Evolutionary conservation across 495 filamentous ascomycete species (phyloP).

Genomic region (Penicillium silybi): DNA sequence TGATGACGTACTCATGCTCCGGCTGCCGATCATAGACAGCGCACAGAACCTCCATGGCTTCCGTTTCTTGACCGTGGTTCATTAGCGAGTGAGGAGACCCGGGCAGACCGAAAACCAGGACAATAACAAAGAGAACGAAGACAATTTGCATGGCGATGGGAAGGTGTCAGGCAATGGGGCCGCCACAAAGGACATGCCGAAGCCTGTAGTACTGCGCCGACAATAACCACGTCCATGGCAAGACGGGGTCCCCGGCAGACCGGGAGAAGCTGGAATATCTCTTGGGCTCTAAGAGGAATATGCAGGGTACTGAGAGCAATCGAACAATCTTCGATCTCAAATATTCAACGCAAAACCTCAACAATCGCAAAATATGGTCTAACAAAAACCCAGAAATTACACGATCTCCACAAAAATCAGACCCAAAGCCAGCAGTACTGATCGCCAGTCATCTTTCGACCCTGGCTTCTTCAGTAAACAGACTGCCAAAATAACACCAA

Average conservation of each 20-base stretch:
- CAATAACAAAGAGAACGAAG: conserved; percentile 38
- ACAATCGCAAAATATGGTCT: no score
- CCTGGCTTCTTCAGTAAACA: no score
- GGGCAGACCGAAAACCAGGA: conserved; percentile 38
- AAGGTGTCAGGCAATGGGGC: conserved; percentile 43
- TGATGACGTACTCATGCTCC: conserved; percentile 38
- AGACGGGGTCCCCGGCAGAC: no score
- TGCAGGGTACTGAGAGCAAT: no score
- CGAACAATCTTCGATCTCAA: conserved; percentile 44
- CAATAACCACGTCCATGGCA: conserved; percentile 33
- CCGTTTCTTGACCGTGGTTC: conserved; percentile 41
- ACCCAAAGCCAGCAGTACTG: no score
- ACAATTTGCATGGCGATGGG: conserved; percentile 46
- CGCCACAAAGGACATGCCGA: conserved; percentile 40
- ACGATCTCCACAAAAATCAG: no score
- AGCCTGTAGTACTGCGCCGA: conserved; percentile 46
- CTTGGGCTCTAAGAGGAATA: no score
- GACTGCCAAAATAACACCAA: no score
- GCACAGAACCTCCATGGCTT: conserved; percentile 51
- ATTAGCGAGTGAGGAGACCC: conserved; percentile 45
- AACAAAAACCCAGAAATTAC: no score
- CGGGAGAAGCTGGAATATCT: no score
- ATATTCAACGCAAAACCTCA: no score
- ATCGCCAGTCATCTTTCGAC: no score
- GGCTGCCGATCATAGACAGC: conserved; percentile 43